A percentile compares a stretch with the other conserved stretches of the same genome.
Evolutionary conservation across 371 early-diverging fungal genomes (phyloP).

Genomic region (Dipsacomyces acuminosporus): DNA sequence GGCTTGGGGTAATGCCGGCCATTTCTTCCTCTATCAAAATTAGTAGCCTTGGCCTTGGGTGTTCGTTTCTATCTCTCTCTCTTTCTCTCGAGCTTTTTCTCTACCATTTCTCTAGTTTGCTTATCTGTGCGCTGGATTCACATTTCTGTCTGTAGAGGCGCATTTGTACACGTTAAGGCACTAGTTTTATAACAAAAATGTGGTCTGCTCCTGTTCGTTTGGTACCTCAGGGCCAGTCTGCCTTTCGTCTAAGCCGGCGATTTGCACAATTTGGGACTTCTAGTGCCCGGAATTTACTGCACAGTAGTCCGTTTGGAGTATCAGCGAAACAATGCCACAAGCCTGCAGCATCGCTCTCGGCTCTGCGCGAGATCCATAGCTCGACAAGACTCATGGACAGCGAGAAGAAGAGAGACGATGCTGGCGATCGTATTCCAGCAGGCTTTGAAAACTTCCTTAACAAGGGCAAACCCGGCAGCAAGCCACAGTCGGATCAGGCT

Average conservation of each 20-base stretch:
- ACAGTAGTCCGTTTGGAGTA: background rate
- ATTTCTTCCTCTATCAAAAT: too few relatives aligned
- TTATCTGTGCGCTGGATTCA: too few relatives aligned
- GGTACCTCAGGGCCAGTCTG: background rate
- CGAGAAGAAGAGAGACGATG: conserved; percentile 55
- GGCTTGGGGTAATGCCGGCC: too few relatives aligned
- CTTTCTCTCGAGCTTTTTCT: too few relatives aligned
- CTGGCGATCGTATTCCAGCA: conserved; percentile 53
- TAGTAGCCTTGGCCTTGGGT: too few relatives aligned
- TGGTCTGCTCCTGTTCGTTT: background rate
- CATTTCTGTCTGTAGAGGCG: too few relatives aligned
- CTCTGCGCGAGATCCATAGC: conserved; percentile 32
- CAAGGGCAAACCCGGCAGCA: conserved; percentile 56
- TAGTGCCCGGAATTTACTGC: background rate
- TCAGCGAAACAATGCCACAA: too few relatives aligned
- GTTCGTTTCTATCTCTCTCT: too few relatives aligned
- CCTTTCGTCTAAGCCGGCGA: background rate
- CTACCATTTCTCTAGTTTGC: too few relatives aligned
- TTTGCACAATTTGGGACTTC: background rate
- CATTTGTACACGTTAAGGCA: too few relatives aligned
- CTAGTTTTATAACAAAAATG: too few relatives aligned
- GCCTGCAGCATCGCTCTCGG: background rate
- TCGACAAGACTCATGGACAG: conserved; percentile 12
- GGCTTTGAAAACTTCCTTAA: conserved; percentile 48
- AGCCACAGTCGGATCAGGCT: conserved; percentile 9